Evolutionary conservation across 2,329 filamentous ascomycete species (phyloP), one percentile per base, ranked within the genome.

Genomic region (Pezicula neosporulosa): DNA sequence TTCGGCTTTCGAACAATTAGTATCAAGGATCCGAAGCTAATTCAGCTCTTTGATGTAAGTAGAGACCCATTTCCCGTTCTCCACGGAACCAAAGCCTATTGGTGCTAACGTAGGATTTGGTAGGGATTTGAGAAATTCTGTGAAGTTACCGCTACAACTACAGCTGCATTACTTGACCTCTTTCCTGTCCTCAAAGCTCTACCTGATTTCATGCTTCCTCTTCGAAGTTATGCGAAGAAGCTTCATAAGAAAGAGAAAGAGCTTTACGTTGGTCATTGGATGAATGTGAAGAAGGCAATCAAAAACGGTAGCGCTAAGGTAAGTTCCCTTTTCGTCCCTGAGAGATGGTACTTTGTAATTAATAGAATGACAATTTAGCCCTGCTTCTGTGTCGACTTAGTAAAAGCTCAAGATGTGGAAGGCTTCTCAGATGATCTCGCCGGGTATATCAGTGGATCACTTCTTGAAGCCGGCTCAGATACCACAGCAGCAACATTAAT

Each of bases 161-260:
- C 70, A 6, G 77, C 74, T 1, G 74, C 75, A 0, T 72, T 76
- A 0, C 70, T 78, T 1, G 76, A 53, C 64, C 72, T 47, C 73
- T 74, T 53, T 70, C 76, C 0, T 63, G 69, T 44, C 56, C 77
- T 39, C 68, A 73, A 46, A 15, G 64, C 58, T 4, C 56, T 78
- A 6, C 76, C 76, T 0, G 65, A 77, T 49, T 55, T 53, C 1
- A 24, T 76, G 1, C 68, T 72, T 36, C 73, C 75, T 0, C 57
- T 66, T 18, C 66, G 67, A 18, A 62, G 57, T 21, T 66, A 72
- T 24, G 75, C 72, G 0, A 72, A 68, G 48, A 58, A 68, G 16
- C 56, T 77, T 0, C 76, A 80, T 49, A 52, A 63, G 35, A 61
- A 65, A 3, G 77, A 80, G 53, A 70, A 68, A n/a, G 63, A 58